Base-by-base conservation (phyloP, 1,139 yeast genomes). In the Suhomyces terraborum region DNA sequence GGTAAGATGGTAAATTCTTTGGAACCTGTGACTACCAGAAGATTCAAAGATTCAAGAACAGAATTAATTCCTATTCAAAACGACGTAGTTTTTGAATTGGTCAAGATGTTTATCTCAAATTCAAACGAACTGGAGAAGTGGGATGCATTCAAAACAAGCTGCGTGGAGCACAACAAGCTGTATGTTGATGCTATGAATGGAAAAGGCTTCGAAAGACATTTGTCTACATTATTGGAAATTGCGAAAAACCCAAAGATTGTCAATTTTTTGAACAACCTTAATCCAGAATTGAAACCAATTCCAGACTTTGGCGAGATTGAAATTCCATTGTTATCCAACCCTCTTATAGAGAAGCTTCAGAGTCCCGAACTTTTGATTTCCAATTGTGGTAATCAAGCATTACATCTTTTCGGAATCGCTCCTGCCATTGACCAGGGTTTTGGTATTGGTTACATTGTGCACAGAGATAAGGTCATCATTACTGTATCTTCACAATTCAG, bases 361-460 rank as follows among this genome's bases (percentile, higher is more conserved):
- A 59, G 66, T 13, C 76, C 77, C 0, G 77, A 72, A 42, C 50
- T 73, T 22, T 59, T 73, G 38, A 66, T 73, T 32, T 64, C 73
- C 19, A 85, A 85, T 56, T 85, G 94, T 65, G 94, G 94, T 14
- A 85, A 84, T 54, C 85, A 88, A 9, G 88, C 93, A 0, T 72
- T 85, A 49, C 76, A 77, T 35, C 66, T 82, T 13, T 85, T 85
- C 66, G 93, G 93, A 6, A 77, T 85, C 21, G 83, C 91, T 0
- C 94, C 93, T 1, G 87, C 88, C 0, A 70, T 75, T 18, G 80
- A 85, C 37, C 81, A 81, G 50, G 94, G 94, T 0, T 84, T 82
- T 58, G 93, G 91, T 10, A 73, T 84, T 32, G 93, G 91, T 0
- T 85, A 85, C 54, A 82, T 84, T 33, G 76, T 84, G 42, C 87